Conservation (phyloP, 1,284 basidiomycete genomes). For the Cystobasidium slooffiae region DNA sequence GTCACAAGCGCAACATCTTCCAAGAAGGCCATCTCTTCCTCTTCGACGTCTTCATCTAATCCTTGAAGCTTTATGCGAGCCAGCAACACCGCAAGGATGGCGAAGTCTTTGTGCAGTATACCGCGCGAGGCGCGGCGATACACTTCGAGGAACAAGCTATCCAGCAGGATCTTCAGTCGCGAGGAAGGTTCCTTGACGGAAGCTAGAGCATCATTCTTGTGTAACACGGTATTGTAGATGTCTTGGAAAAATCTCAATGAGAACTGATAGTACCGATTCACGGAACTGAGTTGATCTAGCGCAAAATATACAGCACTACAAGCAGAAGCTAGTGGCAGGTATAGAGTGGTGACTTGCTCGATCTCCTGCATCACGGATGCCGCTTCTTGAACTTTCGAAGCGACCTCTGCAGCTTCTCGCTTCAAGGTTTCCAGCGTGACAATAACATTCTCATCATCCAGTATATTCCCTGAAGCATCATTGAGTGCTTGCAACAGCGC, state of each 20-base stretch:
- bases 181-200: slow-evolving; percentile 73
- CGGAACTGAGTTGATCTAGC: slow-evolving; percentile 86
- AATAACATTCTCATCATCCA: slow-evolving; percentile 99
- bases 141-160: slow-evolving; percentile 87
- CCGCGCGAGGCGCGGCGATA: slow-evolving; percentile 90
- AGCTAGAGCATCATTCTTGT: slow-evolving; percentile 85
- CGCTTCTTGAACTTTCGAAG: slow-evolving; percentile 95
- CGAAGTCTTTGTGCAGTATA: slow-evolving; percentile 85
- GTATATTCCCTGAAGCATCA: slow-evolving; percentile 93
- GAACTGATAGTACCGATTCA: slow-evolving; percentile 99
- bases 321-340: slow-evolving; percentile 90
- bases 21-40: slow-evolving; percentile 85
- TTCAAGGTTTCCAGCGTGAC: slow-evolving; percentile 96
- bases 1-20: slow-evolving; percentile 67
- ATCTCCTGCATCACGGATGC: slow-evolving; percentile 95
- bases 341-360: slow-evolving; percentile 91
- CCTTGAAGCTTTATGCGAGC: slow-evolving; percentile 83
- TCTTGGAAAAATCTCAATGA: slow-evolving; percentile 97
- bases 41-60: slow-evolving; percentile 67
- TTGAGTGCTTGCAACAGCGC: slow-evolving; percentile 93
- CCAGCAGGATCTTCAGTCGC: slow-evolving; percentile 81
- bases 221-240: slow-evolving; percentile 93
- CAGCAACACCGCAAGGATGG: slow-evolving; percentile 87
- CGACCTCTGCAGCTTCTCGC: slow-evolving; percentile 94
- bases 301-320: slow-evolving; percentile 98